Evolutionary conservation across 495 filamentous ascomycete genomes (phyloP).

Genomic region (Penicillium herquei): DNA sequence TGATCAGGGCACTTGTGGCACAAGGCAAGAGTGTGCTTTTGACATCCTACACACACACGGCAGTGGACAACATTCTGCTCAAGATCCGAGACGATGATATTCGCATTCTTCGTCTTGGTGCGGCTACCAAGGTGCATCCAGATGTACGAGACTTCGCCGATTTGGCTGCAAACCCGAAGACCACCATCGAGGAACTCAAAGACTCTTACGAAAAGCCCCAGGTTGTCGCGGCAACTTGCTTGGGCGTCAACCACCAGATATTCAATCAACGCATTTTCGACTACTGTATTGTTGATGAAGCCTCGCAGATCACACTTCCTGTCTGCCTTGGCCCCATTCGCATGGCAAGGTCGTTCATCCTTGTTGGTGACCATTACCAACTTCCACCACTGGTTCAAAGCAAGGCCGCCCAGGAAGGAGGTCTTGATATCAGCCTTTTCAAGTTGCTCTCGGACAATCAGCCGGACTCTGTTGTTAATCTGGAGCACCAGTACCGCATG

Average conservation of each 20-base stretch:
- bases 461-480: slow-evolving; percentile 79
- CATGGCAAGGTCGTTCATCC: slow-evolving; percentile 88
- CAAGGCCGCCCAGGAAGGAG: slow-evolving; percentile 78
- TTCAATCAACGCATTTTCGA: slow-evolving; percentile 91
- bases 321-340: slow-evolving; percentile 91
- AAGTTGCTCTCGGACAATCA: slow-evolving; percentile 87
- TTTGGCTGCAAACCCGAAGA: slow-evolving; percentile 67
- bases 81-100: slow-evolving; percentile 81
- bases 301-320: slow-evolving; percentile 93
- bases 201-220: slow-evolving; percentile 77
- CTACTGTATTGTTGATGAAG: slow-evolving; percentile 98
- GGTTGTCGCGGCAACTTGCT: slow-evolving; percentile 91
- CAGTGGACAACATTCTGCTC: slow-evolving; percentile 94
- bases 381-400: slow-evolving; percentile 93
- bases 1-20: slow-evolving; percentile 84
- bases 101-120: slow-evolving; percentile 79
- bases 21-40: slow-evolving; percentile 91
- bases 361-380: slow-evolving; percentile 96
- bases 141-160: slow-evolving; percentile 82
- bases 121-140: slow-evolving; percentile 77
- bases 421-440: slow-evolving; percentile 90
- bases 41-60: slow-evolving; percentile 94
- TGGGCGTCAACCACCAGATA: slow-evolving; percentile 83
- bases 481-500: slow-evolving; percentile 98
- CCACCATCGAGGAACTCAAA: slow-evolving; percentile 77